Evolutionary conservation across 306 rosid genomes (phyloP).

Genomic region (Fragaria iinumae): DNA sequence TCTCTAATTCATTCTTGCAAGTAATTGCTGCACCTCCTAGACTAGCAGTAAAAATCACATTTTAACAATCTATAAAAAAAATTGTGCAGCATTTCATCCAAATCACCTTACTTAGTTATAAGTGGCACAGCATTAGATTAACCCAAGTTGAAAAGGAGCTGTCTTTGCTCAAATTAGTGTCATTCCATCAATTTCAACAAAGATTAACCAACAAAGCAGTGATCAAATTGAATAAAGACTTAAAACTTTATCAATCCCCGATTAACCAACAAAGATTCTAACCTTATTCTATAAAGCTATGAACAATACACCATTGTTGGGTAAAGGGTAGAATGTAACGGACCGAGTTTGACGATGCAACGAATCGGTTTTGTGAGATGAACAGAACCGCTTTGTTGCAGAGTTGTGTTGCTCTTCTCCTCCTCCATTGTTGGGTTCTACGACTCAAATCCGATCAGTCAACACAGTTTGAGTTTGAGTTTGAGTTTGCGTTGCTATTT

Average conservation of each 20-base stretch:
- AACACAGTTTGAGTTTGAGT: neutral
- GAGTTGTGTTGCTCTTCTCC: slow-evolving; percentile 22
- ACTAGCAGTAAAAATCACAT: slow-evolving; percentile 1
- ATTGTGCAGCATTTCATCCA: neutral
- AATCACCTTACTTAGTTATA: neutral
- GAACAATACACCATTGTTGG: neutral
- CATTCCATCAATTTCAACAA: neutral
- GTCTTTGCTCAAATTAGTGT: neutral
- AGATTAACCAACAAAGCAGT: no score
- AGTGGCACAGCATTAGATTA: neutral
- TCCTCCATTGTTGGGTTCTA: slow-evolving; percentile 39
- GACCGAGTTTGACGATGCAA: slow-evolving; percentile 87
- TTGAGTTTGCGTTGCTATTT: neutral
- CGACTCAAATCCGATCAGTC: slow-evolving; percentile 1
- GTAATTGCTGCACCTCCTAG: slow-evolving; percentile 93
- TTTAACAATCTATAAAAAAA: neutral
- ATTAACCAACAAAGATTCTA: neutral
- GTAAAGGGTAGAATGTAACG: slow-evolving; percentile 4
- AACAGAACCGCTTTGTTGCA: slow-evolving; percentile 17
- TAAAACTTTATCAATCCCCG: slow-evolving; percentile 4
- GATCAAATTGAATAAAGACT: neutral
- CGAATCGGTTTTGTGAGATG: slow-evolving; percentile 53
- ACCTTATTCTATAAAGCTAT: neutral
- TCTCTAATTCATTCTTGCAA: slow-evolving; percentile 78
- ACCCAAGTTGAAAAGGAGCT: slow-evolving; percentile 1